Evolutionary conservation across 2,329 filamentous ascomycete genomes (phyloP).

Genomic region (Sclerotiophoma versabilis): DNA sequence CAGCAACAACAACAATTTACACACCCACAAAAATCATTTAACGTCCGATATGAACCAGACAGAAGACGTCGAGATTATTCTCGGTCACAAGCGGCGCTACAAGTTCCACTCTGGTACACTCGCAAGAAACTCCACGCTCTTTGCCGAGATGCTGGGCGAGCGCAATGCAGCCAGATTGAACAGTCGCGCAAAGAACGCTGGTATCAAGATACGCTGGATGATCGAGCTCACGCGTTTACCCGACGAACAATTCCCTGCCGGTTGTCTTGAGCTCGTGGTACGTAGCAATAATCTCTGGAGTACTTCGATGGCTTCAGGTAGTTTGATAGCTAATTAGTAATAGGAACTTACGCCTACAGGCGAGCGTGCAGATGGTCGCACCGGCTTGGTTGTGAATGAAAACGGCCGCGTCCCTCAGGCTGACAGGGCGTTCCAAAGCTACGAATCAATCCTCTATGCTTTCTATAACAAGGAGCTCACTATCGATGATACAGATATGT

Average conservation of each 20-base stretch:
- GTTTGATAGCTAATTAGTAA: neutral
- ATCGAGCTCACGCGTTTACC: slow-evolving; percentile 41
- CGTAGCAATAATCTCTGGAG: neutral
- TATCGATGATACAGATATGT: slow-evolving; percentile 51
- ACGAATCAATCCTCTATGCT: slow-evolving; percentile 55
- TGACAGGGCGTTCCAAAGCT: slow-evolving; percentile 42
- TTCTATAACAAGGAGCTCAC: slow-evolving; percentile 55
- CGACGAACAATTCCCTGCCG: slow-evolving; percentile 25
- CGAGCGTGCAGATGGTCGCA: slow-evolving; percentile 27
- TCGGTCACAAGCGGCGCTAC: slow-evolving; percentile 39
- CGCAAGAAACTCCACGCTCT: slow-evolving; percentile 40
- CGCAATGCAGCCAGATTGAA: slow-evolving; percentile 37
- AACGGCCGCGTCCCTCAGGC: slow-evolving; percentile 44
- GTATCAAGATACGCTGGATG: slow-evolving; percentile 42
- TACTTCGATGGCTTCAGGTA: neutral
- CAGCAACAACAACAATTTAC: too few species aligned
- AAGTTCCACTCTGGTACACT: slow-evolving; percentile 47
- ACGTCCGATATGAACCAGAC: slow-evolving; percentile 42
- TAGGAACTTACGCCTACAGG: slow-evolving; percentile 48
- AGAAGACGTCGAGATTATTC: slow-evolving; percentile 46
- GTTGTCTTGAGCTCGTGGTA: slow-evolving; percentile 39
- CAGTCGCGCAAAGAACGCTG: slow-evolving; percentile 31
- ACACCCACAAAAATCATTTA: too few species aligned
- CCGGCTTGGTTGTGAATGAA: slow-evolving; percentile 41
- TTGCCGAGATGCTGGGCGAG: slow-evolving; percentile 42